These are phyloP conservation scores for Pinus tabuliformis DNA, from an alignment of 75 land plant species.

Conservation along the genomic window DNA sequence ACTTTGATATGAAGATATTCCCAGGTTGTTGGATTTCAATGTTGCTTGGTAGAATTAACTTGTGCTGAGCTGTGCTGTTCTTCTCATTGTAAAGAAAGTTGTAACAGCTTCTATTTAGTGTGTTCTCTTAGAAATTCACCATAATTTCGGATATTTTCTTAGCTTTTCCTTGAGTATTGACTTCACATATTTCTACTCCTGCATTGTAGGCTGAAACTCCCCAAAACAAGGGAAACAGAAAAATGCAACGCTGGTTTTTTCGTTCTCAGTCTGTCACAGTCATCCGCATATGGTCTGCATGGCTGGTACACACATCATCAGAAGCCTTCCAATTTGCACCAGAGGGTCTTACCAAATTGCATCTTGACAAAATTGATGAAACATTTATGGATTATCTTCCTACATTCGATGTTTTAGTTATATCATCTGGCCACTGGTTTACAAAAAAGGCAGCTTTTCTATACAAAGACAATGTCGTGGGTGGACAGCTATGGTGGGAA, in stretches of 20 bases:
- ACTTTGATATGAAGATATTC: neutral
- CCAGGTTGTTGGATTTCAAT: neutral
- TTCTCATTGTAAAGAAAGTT: neutral
- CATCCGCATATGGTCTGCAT: slow-evolving; percentile 88
- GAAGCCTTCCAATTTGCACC: slow-evolving; percentile 64
- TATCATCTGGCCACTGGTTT: slow-evolving; percentile 95
- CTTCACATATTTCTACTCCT: neutral
- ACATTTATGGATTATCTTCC: slow-evolving; percentile 55
- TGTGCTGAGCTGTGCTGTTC: neutral
- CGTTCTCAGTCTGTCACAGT: slow-evolving; percentile 37
- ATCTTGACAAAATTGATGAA: slow-evolving; percentile 68
- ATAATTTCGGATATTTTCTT: neutral
- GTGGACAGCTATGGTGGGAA: slow-evolving; percentile 68
- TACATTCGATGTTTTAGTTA: slow-evolving; percentile 67
- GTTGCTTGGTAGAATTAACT: neutral
- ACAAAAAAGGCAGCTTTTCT: slow-evolving; percentile 72
- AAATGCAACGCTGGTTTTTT: slow-evolving; percentile 74
- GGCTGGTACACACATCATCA: slow-evolving; percentile 62
- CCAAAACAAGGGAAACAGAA: slow-evolving; percentile 52
- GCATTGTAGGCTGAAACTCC: slow-evolving; percentile 38
- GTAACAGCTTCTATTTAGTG: neutral
- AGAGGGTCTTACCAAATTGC: slow-evolving; percentile 55
- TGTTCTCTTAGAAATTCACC: neutral
- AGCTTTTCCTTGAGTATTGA: neutral
- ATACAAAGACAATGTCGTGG: slow-evolving; percentile 57